Evolutionary conservation across 495 filamentous ascomycete genomes (phyloP).

Genomic region (Elaphomyces granulatus): DNA sequence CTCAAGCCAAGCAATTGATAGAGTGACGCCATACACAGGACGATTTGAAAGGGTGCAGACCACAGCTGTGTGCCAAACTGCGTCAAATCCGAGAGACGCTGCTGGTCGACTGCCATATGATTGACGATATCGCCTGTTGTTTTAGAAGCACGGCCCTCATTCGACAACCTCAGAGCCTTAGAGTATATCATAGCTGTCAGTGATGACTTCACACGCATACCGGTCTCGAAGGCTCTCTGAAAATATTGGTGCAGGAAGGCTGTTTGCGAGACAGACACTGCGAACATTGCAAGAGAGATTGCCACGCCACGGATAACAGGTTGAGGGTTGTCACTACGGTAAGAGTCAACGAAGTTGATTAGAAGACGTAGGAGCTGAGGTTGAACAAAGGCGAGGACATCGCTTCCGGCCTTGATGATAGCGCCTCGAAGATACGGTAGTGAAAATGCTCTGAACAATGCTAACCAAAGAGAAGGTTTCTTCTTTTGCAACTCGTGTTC

Average conservation of each 20-base stretch:
- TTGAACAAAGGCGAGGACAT: conserved; percentile 73
- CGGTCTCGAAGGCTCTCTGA: conserved; percentile 83
- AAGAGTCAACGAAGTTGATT: conserved; percentile 79
- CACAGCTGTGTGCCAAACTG: conserved; percentile 91
- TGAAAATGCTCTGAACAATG: conserved; percentile 76
- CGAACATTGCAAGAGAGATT: conserved; percentile 88
- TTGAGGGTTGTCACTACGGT: conserved; percentile 47
- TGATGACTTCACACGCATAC: conserved; percentile 88
- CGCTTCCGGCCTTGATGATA: conserved; percentile 74
- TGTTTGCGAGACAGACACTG: conserved; percentile 73
- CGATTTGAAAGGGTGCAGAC: conserved; percentile 95
- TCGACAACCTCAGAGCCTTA: conserved; percentile 79
- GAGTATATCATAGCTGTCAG: conserved; percentile 83
- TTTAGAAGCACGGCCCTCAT: conserved; percentile 81
- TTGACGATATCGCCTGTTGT: conserved; percentile 98
- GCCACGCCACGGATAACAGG: conserved; percentile 71
- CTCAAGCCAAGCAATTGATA: conserved; percentile 86
- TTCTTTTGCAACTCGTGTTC: conserved; percentile 55
- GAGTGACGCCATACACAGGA: conserved; percentile 84
- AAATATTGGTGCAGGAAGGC: conserved; percentile 84
- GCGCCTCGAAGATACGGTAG: conserved; percentile 65
- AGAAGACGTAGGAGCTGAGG: conserved; percentile 79
- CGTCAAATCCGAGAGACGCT: conserved; percentile 84
- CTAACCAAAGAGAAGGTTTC: conserved; percentile 78
- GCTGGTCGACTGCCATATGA: conserved; percentile 95